Evolutionary conservation across 352 stramenopile species (phyloP), one percentile per base, ranked within the genome.

Genomic region (Globisporangium parvum): DNA sequence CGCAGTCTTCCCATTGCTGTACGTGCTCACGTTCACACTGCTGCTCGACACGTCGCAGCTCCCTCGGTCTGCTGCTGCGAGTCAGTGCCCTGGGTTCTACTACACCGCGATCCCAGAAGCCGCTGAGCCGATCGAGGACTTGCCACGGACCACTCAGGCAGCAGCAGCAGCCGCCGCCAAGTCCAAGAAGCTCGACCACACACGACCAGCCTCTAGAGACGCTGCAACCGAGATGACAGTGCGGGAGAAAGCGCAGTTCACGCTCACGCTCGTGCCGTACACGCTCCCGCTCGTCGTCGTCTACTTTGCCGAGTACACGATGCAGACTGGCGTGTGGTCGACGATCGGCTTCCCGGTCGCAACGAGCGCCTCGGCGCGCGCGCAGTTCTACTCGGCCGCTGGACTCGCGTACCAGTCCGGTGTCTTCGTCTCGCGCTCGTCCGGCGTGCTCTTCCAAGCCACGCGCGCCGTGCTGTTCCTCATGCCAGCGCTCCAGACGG

Each of bases 231-330:
- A 69, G 28, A 82, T 95, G 55, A 79, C 56, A 0, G 60, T 79
- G 46, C 67, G 63, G 4, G 78, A 92, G 47, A 80, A 89, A 14
- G 62, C 91, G 49, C 66, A 60, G 14, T 77, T 96, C 41, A 86
- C 91, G 21, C 55, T 95, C 45, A 88, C 69, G 37, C 76, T 97
- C 0, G 93, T 85, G 46, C 84, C 84, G 26, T 98, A 97, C 66
- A 97, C 93, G 53, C 68, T 97, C 21, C 89, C 91, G 8, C 65
- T 98, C 11, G 84, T 93, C 44, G 72, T 88, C 33, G 93, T 98
- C 6, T 98, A 98, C 66, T 87, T 94, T 39, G 84, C 91, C 10
- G 94, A 98, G 65, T 98, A 98, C 70, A 89, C 87, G 5, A 91
- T 98, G 66, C 91, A 98, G 69, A 91, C 85, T 1, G 94, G 92